Evolutionary conservation across 2,329 filamentous ascomycete species (phyloP).

Genomic region (Monilinia fructicola): DNA sequence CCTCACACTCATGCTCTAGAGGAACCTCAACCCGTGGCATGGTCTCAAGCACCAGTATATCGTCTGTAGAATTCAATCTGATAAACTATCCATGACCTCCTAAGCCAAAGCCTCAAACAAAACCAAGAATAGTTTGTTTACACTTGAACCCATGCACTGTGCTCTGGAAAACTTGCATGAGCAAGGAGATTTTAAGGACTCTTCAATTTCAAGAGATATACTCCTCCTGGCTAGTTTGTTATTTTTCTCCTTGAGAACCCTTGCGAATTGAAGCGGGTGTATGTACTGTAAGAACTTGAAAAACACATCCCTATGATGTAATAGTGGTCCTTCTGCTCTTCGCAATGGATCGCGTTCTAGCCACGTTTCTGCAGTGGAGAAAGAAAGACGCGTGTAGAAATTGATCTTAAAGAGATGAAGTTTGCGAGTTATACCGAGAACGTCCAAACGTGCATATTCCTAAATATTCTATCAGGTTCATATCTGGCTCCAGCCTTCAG

Average conservation of each 20-base stretch:
- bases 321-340: background rate
- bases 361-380: background rate
- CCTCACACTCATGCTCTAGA: background rate
- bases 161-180: background rate
- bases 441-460: slow-evolving; percentile 7
- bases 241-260: background rate
- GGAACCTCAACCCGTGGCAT: background rate
- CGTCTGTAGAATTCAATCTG: background rate
- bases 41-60: background rate
- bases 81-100: background rate
- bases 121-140: background rate
- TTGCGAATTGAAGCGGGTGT: background rate
- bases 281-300: background rate
- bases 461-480: background rate
- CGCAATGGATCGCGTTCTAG: background rate
- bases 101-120: background rate
- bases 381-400: background rate
- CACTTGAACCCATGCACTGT: background rate
- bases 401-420: slow-evolving; percentile 8
- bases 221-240: background rate
- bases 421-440: background rate
- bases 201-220: background rate
- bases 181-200: background rate
- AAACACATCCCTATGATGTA: background rate
- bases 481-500: background rate